Percentiles rank a stretch among this genome's conserved stretches.
Evolutionary conservation across 2,329 filamentous ascomycete genomes (phyloP).

Genomic region (Bisporella sp.): DNA sequence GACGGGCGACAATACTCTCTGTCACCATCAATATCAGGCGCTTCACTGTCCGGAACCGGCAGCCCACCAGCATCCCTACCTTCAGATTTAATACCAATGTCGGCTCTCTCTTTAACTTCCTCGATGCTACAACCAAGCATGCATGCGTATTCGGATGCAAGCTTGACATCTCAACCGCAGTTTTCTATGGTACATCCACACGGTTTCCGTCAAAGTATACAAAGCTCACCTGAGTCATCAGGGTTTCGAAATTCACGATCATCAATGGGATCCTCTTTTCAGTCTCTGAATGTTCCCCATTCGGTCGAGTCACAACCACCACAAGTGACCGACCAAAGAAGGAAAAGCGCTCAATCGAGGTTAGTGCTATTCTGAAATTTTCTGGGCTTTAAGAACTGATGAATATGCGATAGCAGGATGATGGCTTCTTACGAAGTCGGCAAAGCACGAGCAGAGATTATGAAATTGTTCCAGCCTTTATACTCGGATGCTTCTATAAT

Average conservation of each 20-base stretch:
- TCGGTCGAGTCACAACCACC: conserved; percentile 15
- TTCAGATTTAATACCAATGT: conserved; percentile 26
- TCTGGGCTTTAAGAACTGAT: not conserved
- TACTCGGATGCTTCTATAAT: conserved; percentile 27
- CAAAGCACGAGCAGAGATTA: conserved; percentile 28
- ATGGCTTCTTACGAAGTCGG: no score
- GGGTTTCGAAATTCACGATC: conserved; percentile 27
- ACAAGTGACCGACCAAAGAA: conserved; percentile 11
- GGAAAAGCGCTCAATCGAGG: conserved; percentile 15
- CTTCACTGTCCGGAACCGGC: conserved; percentile 24
- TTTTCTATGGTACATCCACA: conserved; percentile 29
- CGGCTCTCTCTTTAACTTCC: conserved; percentile 25
- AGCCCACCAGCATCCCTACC: conserved; percentile 24
- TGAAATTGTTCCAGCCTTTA: conserved; percentile 30
- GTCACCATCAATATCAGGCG: conserved; percentile 26
- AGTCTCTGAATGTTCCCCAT: conserved; percentile 24
- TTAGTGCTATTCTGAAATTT: conserved; percentile 4
- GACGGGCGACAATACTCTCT: conserved; percentile 26
- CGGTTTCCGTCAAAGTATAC: conserved; percentile 28
- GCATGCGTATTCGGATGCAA: conserved; percentile 25
- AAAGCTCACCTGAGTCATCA: conserved; percentile 31
- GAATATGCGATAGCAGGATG: not conserved
- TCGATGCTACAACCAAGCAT: conserved; percentile 24
- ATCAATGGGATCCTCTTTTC: conserved; percentile 27
- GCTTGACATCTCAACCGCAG: conserved; percentile 24